Evolutionary conservation across 2,329 filamentous ascomycete species (phyloP).

Genomic region (Pestalotiopsis fici): DNA sequence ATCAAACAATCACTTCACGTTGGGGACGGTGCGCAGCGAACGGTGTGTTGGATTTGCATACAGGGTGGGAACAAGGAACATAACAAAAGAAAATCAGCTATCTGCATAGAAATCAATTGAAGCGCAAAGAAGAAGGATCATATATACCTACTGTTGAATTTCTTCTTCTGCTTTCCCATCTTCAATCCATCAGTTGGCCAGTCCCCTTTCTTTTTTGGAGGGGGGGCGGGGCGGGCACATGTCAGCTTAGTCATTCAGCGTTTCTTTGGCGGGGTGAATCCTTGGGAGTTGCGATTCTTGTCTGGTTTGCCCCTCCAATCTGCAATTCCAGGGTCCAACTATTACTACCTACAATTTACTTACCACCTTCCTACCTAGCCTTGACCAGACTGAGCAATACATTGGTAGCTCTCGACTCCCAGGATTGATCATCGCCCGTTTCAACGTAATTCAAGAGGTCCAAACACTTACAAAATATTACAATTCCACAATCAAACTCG

Average conservation of each 20-base stretch:
- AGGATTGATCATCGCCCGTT: not conserved
- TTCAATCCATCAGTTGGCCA: not conserved
- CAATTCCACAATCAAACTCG: constrained; percentile 18
- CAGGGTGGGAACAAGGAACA: not conserved
- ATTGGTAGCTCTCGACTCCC: not conserved
- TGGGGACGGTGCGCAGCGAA: too few species aligned
- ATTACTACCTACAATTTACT: not conserved
- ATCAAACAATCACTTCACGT: too few species aligned
- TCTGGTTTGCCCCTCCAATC: constrained; percentile 11
- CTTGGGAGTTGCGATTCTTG: not conserved
- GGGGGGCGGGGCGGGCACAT: not conserved
- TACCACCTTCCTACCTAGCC: not conserved
- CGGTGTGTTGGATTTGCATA: too few species aligned
- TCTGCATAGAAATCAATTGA: not conserved
- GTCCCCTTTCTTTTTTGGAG: not conserved
- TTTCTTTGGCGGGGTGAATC: constrained; percentile 12
- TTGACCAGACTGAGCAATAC: not conserved
- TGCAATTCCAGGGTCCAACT: constrained; percentile 7
- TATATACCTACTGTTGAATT: too few species aligned
- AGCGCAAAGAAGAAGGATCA: not conserved
- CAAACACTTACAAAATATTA: constrained; percentile 10
- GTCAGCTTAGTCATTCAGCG: constrained; percentile 2
- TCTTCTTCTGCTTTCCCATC: not conserved
- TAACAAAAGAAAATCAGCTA: not conserved
- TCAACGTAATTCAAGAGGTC: not conserved